A percentile compares a stretch with the other conserved stretches of the same genome.
These are phyloP conservation scores for Globisporangium nodosum DNA, from an alignment of 352 stramenopile species.

Conservation along the genomic window DNA sequence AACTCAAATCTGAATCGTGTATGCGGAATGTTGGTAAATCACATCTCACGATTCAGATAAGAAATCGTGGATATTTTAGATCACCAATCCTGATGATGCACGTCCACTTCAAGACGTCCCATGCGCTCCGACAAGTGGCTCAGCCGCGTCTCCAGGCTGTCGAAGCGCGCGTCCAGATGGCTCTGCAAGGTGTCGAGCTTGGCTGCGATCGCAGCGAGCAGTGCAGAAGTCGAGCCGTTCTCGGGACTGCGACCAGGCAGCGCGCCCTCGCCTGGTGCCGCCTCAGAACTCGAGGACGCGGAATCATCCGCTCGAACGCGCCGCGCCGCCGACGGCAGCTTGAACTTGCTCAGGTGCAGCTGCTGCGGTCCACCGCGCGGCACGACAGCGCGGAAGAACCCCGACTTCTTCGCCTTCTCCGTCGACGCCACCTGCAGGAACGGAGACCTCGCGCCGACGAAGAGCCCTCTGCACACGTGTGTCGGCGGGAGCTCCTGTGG, in stretches of 20 bases:
- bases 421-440: conserved; percentile 51
- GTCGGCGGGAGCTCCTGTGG: conserved; percentile 31
- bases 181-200: conserved; percentile 36
- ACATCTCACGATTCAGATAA: no score
- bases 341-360: conserved; percentile 45
- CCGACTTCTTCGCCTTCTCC: conserved; percentile 35
- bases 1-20: no score
- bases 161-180: conserved; percentile 48
- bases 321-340: conserved; percentile 18
- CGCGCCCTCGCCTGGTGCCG: no score
- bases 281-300: not conserved
- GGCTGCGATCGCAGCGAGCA: conserved; percentile 19
- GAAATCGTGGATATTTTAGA: no score
- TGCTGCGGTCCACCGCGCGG: conserved; percentile 20
- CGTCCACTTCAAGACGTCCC: conserved; percentile 16
- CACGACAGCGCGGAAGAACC: conserved; percentile 35
- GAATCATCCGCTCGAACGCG: not conserved
- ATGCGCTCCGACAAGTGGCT: conserved; percentile 27
- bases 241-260: not conserved
- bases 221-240: not conserved
- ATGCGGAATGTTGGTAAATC: no score
- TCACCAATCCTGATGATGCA: no score
- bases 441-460: conserved; percentile 29
- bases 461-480: conserved; percentile 44
- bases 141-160: conserved; percentile 38